Evolutionary conservation across 192 early-diverging fungal species (phyloP).

Genomic region (Phlyctochytrium arcticum): DNA sequence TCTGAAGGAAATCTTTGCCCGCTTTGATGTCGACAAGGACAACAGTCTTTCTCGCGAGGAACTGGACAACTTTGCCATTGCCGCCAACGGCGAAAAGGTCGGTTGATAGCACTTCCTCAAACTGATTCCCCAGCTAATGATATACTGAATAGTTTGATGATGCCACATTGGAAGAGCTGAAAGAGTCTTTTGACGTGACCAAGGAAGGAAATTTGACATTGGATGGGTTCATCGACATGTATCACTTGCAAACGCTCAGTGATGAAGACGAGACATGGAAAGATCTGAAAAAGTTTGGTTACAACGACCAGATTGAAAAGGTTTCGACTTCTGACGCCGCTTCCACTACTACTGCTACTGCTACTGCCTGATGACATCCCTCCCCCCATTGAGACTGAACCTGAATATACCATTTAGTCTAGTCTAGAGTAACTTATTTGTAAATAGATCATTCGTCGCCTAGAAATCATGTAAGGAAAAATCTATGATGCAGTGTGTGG

Average conservation of each 20-base stretch:
- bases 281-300: constrained; percentile 66
- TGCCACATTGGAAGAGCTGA: constrained; percentile 54
- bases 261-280: constrained; percentile 68
- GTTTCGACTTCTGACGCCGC: too few relatives aligned
- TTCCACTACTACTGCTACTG: too few relatives aligned
- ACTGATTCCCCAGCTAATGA: not conserved
- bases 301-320: constrained; percentile 63
- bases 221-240: constrained; percentile 79
- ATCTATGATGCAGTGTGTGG: too few relatives aligned
- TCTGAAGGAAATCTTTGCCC: constrained; percentile 58
- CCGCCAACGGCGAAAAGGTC: constrained; percentile 57
- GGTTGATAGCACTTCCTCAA: not conserved
- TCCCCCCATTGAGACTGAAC: too few relatives aligned
- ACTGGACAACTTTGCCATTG: constrained; percentile 51
- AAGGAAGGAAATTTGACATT: constrained; percentile 57
- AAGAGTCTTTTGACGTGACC: constrained; percentile 61
- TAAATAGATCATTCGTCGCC: too few relatives aligned
- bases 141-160: constrained; percentile 31
- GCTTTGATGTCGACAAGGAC: constrained; percentile 60
- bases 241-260: constrained; percentile 15
- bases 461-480: too few relatives aligned
- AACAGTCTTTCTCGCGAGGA: constrained; percentile 48
- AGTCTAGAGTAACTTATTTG: too few relatives aligned
- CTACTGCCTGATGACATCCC: too few relatives aligned
- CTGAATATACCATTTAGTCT: too few relatives aligned